phyloP scores from a whole-genome alignment of 208 protist species.

The Porcisia hertigi region DNA sequence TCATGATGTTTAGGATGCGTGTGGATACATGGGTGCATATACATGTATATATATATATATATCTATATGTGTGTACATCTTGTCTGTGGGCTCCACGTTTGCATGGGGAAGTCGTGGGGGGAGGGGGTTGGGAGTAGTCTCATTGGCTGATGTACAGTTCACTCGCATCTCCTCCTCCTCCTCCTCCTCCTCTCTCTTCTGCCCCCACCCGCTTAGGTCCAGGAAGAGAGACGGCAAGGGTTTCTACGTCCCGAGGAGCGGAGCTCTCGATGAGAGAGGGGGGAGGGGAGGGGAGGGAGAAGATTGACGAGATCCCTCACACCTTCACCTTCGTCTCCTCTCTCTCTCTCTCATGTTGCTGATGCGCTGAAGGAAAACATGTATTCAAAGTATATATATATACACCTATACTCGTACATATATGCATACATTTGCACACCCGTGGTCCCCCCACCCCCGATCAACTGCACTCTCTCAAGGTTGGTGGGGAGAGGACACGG shows the following conservation, averaged over 20 bases:
- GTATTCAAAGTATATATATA: neutral
- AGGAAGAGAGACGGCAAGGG: too few species aligned
- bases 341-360: neutral
- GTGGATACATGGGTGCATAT: neutral
- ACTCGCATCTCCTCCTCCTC: neutral
- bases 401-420: too few species aligned
- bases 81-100: neutral
- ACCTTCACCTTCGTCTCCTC: neutral
- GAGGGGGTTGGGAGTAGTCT: neutral
- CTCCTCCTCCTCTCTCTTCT: neutral
- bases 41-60: neutral
- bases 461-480: neutral
- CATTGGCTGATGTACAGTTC: neutral
- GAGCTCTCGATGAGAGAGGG: too few species aligned
- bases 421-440: neutral
- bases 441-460: neutral
- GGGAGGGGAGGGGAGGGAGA: too few species aligned
- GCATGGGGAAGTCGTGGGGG: too few species aligned
- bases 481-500: neutral
- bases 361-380: neutral
- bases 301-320: too few species aligned
- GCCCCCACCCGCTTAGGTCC: neutral
- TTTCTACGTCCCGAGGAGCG: too few species aligned
- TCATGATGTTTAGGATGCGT: neutral
- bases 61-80: neutral